Percentiles rank a stretch among this genome's conserved stretches.
Conservation (phyloP, 2,329 filamentous ascomycete species). For the Aspergillus latus region DNA sequence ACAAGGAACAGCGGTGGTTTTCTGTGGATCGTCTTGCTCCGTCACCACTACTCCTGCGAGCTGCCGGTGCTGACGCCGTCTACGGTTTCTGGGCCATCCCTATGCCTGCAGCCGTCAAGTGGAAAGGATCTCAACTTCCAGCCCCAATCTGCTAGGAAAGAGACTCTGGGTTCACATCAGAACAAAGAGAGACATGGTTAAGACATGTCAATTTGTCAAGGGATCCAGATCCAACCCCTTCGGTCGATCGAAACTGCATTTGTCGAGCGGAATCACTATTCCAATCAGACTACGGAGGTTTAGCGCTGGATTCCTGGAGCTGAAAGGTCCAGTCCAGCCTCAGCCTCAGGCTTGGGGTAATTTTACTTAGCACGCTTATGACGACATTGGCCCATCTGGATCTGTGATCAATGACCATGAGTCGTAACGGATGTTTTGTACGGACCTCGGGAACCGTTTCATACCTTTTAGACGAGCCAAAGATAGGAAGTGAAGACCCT, state of each 20-base stretch:
- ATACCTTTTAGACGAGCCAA: too few relatives aligned
- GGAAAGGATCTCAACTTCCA: slow-evolving; percentile 4
- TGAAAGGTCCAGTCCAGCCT: slow-evolving; percentile 18
- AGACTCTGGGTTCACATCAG: neutral
- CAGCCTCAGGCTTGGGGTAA: slow-evolving; percentile 12
- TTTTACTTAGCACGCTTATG: slow-evolving; percentile 13
- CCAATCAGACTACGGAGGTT: neutral
- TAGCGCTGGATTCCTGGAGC: slow-evolving; percentile 6
- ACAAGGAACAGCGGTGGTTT: slow-evolving; percentile 23
- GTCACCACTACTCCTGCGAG: slow-evolving; percentile 16
- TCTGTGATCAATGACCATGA: neutral
- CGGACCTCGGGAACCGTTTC: neutral
- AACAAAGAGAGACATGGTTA: neutral
- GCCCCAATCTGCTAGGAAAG: neutral
- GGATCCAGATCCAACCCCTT: slow-evolving; percentile 15
- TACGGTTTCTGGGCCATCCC: neutral
- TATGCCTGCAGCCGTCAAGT: slow-evolving; percentile 10
- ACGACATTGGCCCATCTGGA: slow-evolving; percentile 13
- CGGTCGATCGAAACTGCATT: slow-evolving; percentile 28
- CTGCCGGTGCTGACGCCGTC: slow-evolving; percentile 19
- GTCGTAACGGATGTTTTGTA: neutral
- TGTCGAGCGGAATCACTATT: slow-evolving; percentile 2
- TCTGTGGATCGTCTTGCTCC: slow-evolving; percentile 23
- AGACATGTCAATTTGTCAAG: slow-evolving; percentile 3
- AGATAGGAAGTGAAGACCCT: too few relatives aligned